Evolutionary conservation across 2,329 filamentous ascomycete genomes (phyloP), one percentile per base, ranked within the genome.

Genomic region (Botrytis pseudocinerea): DNA sequence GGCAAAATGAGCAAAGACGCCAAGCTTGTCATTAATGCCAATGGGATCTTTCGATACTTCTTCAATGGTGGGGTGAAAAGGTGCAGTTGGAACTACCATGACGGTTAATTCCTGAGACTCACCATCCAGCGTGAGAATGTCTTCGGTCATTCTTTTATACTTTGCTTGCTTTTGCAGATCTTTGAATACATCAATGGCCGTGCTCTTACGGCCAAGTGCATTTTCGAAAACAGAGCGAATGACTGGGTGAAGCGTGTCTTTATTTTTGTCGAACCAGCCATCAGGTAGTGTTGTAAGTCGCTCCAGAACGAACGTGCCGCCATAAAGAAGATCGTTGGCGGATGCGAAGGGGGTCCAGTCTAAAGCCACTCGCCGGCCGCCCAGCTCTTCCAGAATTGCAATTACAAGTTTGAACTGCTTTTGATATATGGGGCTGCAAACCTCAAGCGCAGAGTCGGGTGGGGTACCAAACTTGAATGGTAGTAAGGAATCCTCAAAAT

Each of bases 301-400:
- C 76, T 89, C 86, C 4, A 83, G 83, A 2, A 89, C 85, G 71
- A 88, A 84, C 0, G 85, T 84, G 7, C 85, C 84, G 57, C 85
- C 83, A 78, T 89, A 89, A 5, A 89, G 81, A 7, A 89, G 81
- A 69, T 85, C 81, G 16, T 84, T 86, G 0, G 84, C 86, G 60
- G 82, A 83, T 63, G 85, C 81, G 76, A 88, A 88, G 7, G 84
- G 81, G 12, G 74, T 73, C 83, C 84, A 86, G 72, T 84, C 81
- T 25, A 84, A 76, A 5, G 82, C 76, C 1, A 76, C 73, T 7
- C 66, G 28, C 63, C 63, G 72, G 4, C 74, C 74, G 25, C 85
- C 85, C 0, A 84, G 79, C 2, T 69, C 76, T 74, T 82, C 78
- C 4, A 87, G 78, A 7, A 76, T 76, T n/a, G 80, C 74, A 2